Conservation (phyloP, 2,329 filamentous ascomycete species). For the Penicillium frequentans region DNA sequence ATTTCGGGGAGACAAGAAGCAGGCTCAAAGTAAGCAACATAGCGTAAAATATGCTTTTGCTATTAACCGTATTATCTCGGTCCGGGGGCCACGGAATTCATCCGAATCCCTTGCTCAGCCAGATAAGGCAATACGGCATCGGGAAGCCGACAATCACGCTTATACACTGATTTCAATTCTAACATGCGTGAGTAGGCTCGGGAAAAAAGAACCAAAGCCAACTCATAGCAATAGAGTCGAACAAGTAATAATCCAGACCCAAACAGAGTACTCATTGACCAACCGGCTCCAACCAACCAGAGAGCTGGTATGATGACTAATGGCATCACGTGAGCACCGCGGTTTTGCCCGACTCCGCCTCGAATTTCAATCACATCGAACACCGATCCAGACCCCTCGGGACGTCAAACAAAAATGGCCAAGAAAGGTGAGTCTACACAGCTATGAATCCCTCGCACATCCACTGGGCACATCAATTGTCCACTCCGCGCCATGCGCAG, state of each 20-base stretch:
- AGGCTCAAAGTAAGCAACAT: neutral
- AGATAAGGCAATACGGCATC: neutral
- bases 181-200: neutral
- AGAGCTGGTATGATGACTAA: conserved; percentile 2
- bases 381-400: conserved; percentile 9
- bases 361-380: conserved; percentile 16
- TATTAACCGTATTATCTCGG: neutral
- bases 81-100: neutral
- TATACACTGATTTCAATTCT: neutral
- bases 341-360: conserved; percentile 13
- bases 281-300: neutral
- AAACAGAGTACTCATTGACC: neutral
- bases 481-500: neutral
- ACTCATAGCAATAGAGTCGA: too few species aligned
- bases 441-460: neutral
- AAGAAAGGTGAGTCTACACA: conserved; percentile 17
- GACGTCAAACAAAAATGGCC: conserved; percentile 24
- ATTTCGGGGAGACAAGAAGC: too few species aligned
- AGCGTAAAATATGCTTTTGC: neutral
- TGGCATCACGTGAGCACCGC: conserved; percentile 6
- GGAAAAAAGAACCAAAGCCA: neutral
- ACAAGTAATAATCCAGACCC: neutral
- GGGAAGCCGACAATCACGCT: neutral
- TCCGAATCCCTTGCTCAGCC: neutral
- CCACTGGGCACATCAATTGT: neutral